Evolutionary conservation across 2,329 filamentous ascomycete species (phyloP).

Genomic region (Colletotrichum sp.): DNA sequence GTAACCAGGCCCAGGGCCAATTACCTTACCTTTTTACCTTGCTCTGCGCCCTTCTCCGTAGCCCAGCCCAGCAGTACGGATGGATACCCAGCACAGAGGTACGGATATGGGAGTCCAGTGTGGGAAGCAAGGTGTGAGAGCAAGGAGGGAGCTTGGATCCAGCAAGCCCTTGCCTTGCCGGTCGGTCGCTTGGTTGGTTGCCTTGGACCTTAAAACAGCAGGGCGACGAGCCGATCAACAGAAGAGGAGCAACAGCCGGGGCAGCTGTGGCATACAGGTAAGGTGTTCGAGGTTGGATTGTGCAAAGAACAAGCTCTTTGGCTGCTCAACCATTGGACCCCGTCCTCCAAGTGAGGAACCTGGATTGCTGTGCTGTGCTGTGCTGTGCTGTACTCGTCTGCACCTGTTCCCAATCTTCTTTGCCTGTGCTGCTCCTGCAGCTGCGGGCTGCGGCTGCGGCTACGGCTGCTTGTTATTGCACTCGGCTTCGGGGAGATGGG

Average conservation of each 20-base stretch:
- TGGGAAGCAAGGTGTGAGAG: constrained; percentile 5
- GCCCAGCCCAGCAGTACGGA: constrained; percentile 3
- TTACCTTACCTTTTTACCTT: neutral
- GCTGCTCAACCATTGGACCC: neutral
- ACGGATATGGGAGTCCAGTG: neutral
- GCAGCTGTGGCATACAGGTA: neutral
- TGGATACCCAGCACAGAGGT: constrained; percentile 1
- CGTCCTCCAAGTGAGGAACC: neutral
- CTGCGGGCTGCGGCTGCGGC: neutral
- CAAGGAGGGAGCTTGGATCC: constrained; percentile 20
- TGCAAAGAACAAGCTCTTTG: neutral
- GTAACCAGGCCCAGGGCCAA: neutral
- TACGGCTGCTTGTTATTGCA: neutral
- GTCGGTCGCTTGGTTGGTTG: neutral
- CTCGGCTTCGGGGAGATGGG: neutral
- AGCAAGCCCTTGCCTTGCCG: constrained; percentile 9
- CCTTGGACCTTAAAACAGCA: neutral
- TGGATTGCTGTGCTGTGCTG: neutral
- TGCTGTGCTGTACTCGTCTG: neutral
- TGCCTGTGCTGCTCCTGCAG: neutral
- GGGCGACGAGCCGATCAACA: neutral
- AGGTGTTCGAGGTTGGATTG: neutral
- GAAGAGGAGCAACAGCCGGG: neutral
- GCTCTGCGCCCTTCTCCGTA: neutral
- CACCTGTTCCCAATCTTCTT: neutral